These are phyloP conservation scores for Scenedesmus sp. DNA, from an alignment of 163 green algal species.

Conservation along the genomic window DNA sequence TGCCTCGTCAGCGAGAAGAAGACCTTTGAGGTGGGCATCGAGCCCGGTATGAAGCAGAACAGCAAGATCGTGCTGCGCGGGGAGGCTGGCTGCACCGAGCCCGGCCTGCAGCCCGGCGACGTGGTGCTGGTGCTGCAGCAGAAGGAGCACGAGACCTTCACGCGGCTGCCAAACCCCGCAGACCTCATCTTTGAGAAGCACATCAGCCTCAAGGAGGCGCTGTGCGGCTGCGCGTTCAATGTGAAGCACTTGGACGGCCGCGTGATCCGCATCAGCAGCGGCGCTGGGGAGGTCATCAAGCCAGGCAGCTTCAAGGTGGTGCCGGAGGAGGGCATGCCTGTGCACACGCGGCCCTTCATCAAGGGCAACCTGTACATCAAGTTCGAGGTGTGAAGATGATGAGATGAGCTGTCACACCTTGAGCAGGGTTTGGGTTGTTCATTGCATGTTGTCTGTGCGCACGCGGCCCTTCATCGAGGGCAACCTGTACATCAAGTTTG, in stretches of 20 bases:
- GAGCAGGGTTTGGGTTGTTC: too few species aligned
- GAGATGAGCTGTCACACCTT: too few species aligned
- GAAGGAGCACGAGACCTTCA: constrained; percentile 91
- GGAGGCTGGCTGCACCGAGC: constrained; percentile 90
- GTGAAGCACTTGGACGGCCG: constrained; percentile 94
- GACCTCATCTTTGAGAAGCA: constrained; percentile 93
- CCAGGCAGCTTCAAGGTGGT: constrained; percentile 86
- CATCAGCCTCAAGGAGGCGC: constrained; percentile 89
- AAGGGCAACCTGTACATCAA: constrained; percentile 99
- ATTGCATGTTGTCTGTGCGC: too few species aligned
- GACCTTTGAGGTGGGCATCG: constrained; percentile 92
- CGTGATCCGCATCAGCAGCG: constrained; percentile 76
- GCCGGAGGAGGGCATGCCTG: constrained; percentile 97
- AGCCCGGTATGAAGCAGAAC: constrained; percentile 88
- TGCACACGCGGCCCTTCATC: constrained; percentile 90
- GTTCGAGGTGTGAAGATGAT: constrained; percentile 97
- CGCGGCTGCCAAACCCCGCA: constrained; percentile 69
- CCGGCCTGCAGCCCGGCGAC: constrained; percentile 73
- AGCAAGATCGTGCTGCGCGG: constrained; percentile 89
- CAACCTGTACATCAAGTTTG: constrained; percentile 98
- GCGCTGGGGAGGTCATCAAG: constrained; percentile 91
- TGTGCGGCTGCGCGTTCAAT: constrained; percentile 88
- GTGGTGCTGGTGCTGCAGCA: constrained; percentile 91
- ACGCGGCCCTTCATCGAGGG: constrained; percentile 92
- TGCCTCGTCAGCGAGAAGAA: constrained; percentile 93